Conservation (phyloP, 768 basidiomycete genomes). For the Arthromyces matolae region DNA sequence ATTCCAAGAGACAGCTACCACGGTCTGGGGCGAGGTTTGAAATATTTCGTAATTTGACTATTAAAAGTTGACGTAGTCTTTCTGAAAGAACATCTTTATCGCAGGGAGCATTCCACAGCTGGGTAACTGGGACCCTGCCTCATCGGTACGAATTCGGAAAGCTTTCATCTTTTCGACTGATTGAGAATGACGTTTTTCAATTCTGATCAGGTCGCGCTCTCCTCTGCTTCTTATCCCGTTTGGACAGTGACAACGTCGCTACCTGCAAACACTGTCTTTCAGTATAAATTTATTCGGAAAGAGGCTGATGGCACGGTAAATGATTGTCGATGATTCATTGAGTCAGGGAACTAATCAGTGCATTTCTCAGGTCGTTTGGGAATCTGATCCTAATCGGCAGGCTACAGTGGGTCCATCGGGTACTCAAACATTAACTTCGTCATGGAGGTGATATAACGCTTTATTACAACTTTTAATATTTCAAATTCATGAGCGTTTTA, state of each 20-base stretch:
- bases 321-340: slow-evolving; percentile 17
- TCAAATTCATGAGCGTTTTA: neutral
- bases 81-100: slow-evolving; percentile 54
- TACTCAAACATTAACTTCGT: slow-evolving; percentile 36
- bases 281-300: slow-evolving; percentile 63
- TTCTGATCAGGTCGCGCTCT: slow-evolving; percentile 48
- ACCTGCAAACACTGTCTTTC: slow-evolving; percentile 45
- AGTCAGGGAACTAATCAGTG: neutral
- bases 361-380: slow-evolving; percentile 47
- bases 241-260: slow-evolving; percentile 52
- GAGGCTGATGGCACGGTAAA: slow-evolving; percentile 47
- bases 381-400: slow-evolving; percentile 56
- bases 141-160: slow-evolving; percentile 35
- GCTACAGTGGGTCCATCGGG: slow-evolving; percentile 39
- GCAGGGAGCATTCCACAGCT: slow-evolving; percentile 54
- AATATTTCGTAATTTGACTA: neutral
- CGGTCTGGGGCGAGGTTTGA: slow-evolving; percentile 51
- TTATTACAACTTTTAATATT: neutral
- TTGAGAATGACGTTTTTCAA: too few species aligned
- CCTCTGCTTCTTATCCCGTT: slow-evolving; percentile 48
- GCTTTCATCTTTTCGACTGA: too few species aligned
- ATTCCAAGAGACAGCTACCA: slow-evolving; percentile 54
- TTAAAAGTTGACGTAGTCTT: too few species aligned
- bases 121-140: slow-evolving; percentile 46
- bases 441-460: slow-evolving; percentile 35